Evolutionary conservation across 2,329 filamentous ascomycete species (phyloP), one percentile per base, ranked within the genome.

Genomic region (Hypoxylon sp.): DNA sequence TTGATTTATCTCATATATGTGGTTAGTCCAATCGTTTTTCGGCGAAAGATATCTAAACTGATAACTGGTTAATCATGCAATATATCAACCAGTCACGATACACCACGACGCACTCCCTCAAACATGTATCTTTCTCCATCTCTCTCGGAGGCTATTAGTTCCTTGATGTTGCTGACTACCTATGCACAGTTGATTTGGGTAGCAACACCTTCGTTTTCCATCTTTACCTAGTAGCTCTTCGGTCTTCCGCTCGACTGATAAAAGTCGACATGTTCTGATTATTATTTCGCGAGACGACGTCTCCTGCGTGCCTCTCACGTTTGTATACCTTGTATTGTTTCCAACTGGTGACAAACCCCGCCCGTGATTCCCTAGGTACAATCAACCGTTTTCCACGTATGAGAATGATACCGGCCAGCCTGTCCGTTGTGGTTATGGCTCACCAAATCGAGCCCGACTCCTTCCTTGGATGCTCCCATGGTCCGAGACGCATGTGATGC

Each of bases 131-230:
- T n/a, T 22, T 57, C 17, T 55, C 44, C 63, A 11, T 9, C 37
- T 63, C 31, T 44, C 39, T 5, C 33, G 42, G 37, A 47, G 26
- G 51, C 29, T 59, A 70, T 70, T 67, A 70, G 35, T 60, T 62
- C 63, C 60, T 52, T 42, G 60, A 57, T 66, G 67, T 53, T 70
- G 60, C 64, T 55, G 29, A 50, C 64, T 67, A 60, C 57, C 57
- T 67, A 70, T 68, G 64, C 67, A 68, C 64, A 70, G 29, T 48
- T 17, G 35, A 48, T 59, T 67, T 58, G 64, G 61, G 54, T 55
- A 70, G 64, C 61, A 64, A 63, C 67, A 64, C 54, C 67, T 37
- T 51, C 42, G 26, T 69, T 52, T 60, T 63, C 63, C 35, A 54
- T 44, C 17, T 24, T 22, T 47, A 19, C 33, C 42, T 35, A 29